Percentiles rank a stretch among this genome's conserved stretches.
Conservation (phyloP, 129 eudicot species). For the Smallanthus sonchifolius region DNA sequence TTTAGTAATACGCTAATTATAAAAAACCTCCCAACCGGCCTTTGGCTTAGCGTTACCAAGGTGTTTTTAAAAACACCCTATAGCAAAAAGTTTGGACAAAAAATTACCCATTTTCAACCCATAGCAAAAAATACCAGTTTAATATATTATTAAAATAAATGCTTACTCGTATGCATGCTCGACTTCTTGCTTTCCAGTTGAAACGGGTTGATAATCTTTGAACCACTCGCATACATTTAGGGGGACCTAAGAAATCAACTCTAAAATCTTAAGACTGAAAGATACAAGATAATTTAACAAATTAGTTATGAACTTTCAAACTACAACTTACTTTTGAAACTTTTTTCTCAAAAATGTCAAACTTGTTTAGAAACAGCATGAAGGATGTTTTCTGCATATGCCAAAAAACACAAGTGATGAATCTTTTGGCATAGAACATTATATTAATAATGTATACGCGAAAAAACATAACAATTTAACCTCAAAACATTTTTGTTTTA, state of each 20-base stretch:
- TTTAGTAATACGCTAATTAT: neutral
- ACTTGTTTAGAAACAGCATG: constrained; percentile 96
- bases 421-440: neutral
- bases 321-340: constrained; percentile 63
- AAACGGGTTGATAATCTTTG: constrained; percentile 85
- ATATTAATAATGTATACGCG: neutral
- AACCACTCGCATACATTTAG: constrained; percentile 83
- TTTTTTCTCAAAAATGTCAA: constrained; percentile 95
- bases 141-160: neutral
- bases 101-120: neutral
- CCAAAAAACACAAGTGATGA: constrained; percentile 16
- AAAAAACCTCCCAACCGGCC: neutral
- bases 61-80: neutral
- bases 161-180: constrained; percentile 98
- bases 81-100: too few relatives aligned
- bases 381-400: constrained; percentile 91
- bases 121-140: neutral
- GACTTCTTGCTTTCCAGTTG: constrained; percentile 88
- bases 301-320: neutral
- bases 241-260: constrained; percentile 59
- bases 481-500: constrained; percentile 91
- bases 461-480: constrained; percentile 22
- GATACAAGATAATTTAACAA: neutral
- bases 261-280: constrained; percentile 20
- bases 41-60: neutral